Evolutionary conservation across 495 filamentous ascomycete species (phyloP), one percentile per base, ranked within the genome.

Genomic region (Aspergillus heteromorphus): DNA sequence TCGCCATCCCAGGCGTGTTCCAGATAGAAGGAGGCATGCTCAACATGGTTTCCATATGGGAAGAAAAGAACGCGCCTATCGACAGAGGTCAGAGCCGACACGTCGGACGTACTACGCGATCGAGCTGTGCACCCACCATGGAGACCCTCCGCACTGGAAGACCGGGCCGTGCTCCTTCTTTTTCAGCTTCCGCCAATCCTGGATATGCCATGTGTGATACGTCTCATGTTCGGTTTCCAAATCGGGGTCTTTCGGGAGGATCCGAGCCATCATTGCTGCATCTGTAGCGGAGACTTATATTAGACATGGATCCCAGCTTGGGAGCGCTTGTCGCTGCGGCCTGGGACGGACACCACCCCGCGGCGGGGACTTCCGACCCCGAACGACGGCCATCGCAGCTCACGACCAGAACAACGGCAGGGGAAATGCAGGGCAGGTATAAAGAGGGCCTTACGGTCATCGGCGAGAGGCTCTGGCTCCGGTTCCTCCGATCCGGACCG

Each of bases 21-120:
- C 23, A 99, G 83, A 72, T 99, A 99, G 65, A 99, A 87, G 2
- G 95, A 97, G 40, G 86, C 87, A 56, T 87, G 85, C 58, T 97
- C 92, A 41, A 88, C 85, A 57, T 93, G 89, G 61, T 99, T 99
- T 42, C 93, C 93, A 45, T 83, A 89, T 0, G 93, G 93, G 65
- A 97, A 99, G 59, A 97, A 89, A 19, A 99, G 83, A 63, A 97
- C 86, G 58, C 91, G 88, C 92, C 88, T 92, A 61, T 40, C 21
- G 11, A 47, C 13, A 19, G 30, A 27, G 25, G 16, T 73, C 54
- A 70, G 41, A 40, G 20, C 16, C 25, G 49, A 6, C 4, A 6
- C 14, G 1, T 27, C 49, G 14, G 10, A 38, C 21, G 42, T 31
- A 17, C 11, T 19, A 34, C 29, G 18, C 38, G 27, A 34, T 2